Base-by-base conservation (phyloP, 1,284 basidiomycete genomes). In the Microbotryum intermedium region DNA sequence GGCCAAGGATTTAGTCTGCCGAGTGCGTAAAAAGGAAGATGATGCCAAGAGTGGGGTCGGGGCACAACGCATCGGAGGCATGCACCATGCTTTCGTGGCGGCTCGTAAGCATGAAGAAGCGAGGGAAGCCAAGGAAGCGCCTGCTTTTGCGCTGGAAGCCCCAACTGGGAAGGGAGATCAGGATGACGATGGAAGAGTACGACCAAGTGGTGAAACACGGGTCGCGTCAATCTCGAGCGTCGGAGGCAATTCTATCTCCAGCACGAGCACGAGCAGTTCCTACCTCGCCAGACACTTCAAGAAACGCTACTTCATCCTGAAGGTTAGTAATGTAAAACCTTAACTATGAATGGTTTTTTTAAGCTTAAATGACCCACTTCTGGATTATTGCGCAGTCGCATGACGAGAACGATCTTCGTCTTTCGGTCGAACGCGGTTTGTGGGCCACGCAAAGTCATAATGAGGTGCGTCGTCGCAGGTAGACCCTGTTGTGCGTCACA, bases 391-490 rank as follows among this genome's bases (percentile, higher is more conserved):
- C 30, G 44, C 58, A 69, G 68, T 61, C 60, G 25, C 69, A 72
- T 45, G 62, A 59, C 53, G 70, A 90, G 84, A 82, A 81, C 65
- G 90, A 95, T 73, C 78, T 97, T 67, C 86, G 92, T 67, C 77
- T 88, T 28, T 91, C 89, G 68, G 84, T 91, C n/a, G 78, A 86
- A 72, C 82, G 81, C 9, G 86, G 88, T 1, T 66, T 86, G 0
- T 97, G 94, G 93, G 86, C 87, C 42, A 97, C 93, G 0, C 94
- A 97, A 74, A 81, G 81, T 60, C 93, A 97, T 76, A 97, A 97
- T 71, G 92, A 97, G 74, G 77, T 92, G 4, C 68, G 72, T 71
- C 45, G 44, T 64, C 69, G 7, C 1, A n/a, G 4, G 13, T 21
- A 25, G n/a, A 11, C 8, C 2, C 25, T 3, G 6, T 25, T 43